A percentile compares a stretch with the other conserved stretches of the same genome.
Evolutionary conservation across 495 filamentous ascomycete species (phyloP).

Genomic region (Talaromyces nanjingensis): DNA sequence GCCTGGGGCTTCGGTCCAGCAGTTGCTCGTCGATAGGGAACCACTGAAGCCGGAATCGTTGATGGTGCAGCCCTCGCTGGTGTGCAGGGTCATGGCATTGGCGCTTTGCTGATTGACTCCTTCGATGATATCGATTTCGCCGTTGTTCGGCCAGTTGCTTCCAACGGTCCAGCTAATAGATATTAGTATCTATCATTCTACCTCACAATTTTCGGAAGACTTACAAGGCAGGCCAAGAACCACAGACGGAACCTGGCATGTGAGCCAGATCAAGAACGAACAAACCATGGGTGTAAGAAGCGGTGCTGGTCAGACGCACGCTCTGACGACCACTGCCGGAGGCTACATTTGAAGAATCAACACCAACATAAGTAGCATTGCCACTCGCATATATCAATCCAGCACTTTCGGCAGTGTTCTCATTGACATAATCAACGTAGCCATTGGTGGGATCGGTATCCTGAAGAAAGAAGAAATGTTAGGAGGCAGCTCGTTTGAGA

Average conservation of each 20-base stretch:
- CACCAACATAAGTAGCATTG: slow-evolving; percentile 37
- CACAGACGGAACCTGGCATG: slow-evolving; percentile 48
- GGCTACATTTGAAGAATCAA: slow-evolving; percentile 27
- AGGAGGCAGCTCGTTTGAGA: slow-evolving; percentile 9
- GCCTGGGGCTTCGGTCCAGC: slow-evolving; percentile 42
- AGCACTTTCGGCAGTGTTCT: slow-evolving; percentile 38
- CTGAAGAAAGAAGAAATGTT: slow-evolving; percentile 12
- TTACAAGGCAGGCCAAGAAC: slow-evolving; percentile 56
- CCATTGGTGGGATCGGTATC: slow-evolving; percentile 60
- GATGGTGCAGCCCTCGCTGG: slow-evolving; percentile 52
- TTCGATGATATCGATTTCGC: slow-evolving; percentile 72
- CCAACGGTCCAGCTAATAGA: slow-evolving; percentile 43
- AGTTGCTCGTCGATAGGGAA: slow-evolving; percentile 36
- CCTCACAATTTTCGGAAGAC: slow-evolving; percentile 18
- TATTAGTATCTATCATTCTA: not conserved
- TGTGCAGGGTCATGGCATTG: slow-evolving; percentile 64
- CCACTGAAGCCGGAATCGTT: slow-evolving; percentile 36
- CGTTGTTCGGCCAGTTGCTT: slow-evolving; percentile 57
- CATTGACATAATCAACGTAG: slow-evolving; percentile 56
- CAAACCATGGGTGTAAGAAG: slow-evolving; percentile 46
- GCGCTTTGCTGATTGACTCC: slow-evolving; percentile 49
- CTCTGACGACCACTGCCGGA: slow-evolving; percentile 49
- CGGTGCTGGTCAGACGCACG: slow-evolving; percentile 47
- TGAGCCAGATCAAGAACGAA: slow-evolving; percentile 55
- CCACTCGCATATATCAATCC: slow-evolving; percentile 48